phyloP scores from a whole-genome alignment of 2,329 filamentous ascomycete genomes.

The Dactylellina drechsleri region DNA sequence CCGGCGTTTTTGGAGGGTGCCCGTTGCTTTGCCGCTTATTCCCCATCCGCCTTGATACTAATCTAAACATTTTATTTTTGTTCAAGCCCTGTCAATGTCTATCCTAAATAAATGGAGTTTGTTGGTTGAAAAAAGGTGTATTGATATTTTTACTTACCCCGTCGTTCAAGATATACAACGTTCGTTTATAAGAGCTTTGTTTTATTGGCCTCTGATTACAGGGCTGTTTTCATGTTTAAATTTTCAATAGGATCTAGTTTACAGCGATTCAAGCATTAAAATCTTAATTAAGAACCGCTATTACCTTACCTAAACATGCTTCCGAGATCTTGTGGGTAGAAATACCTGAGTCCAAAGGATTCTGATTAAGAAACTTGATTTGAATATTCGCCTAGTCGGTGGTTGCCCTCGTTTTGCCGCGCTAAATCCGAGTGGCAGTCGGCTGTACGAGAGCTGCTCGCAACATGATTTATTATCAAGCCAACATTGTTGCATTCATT shows the following conservation, averaged over 20 bases:
- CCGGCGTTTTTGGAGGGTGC: conserved; percentile 4
- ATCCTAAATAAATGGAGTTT: conserved; percentile 51
- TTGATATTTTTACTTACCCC: conserved; percentile 15
- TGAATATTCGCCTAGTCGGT: no score
- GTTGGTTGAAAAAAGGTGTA: conserved; percentile 50
- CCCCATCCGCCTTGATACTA: conserved; percentile 23
- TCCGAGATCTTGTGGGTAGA: no score
- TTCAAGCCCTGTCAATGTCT: conserved; percentile 9
- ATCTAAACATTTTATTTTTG: background rate
- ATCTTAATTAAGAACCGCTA: no score
- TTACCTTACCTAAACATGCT: no score
- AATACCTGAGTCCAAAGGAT: no score
- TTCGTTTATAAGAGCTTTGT: conserved; percentile 28
- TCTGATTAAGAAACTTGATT: no score
- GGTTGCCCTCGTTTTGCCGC: background rate
- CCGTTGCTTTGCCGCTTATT: conserved; percentile 4
- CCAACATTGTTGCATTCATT: background rate
- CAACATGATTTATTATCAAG: background rate
- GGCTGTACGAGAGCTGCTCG: conserved; percentile 9
- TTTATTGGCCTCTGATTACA: background rate
- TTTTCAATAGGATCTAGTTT: no score
- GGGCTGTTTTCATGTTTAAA: no score
- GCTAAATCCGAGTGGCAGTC: conserved; percentile 52
- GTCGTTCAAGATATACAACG: conserved; percentile 16
- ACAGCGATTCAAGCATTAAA: no score